These are phyloP conservation scores for Pythium apleroticum DNA, from an alignment of 352 stramenopile genomes.

Conservation along the genomic window DNA sequence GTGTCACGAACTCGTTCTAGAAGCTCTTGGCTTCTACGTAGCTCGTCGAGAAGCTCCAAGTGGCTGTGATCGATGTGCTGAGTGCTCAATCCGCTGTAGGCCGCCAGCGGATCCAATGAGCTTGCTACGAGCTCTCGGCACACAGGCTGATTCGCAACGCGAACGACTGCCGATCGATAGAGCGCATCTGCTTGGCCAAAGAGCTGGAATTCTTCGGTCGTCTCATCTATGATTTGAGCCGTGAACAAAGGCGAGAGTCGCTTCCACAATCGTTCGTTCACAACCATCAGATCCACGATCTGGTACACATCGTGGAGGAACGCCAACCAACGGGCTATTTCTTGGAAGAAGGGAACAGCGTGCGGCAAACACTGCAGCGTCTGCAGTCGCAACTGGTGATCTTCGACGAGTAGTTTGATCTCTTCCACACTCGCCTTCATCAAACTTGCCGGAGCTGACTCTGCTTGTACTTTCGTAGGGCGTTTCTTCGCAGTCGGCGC, in stretches of 20 bases:
- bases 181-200: slow-evolving; percentile 47
- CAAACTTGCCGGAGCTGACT: slow-evolving; percentile 5
- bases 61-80: background rate
- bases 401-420: slow-evolving; percentile 52
- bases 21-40: slow-evolving; percentile 39
- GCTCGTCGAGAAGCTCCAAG: slow-evolving; percentile 31
- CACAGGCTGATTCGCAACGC: slow-evolving; percentile 31
- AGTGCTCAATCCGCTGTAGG: background rate
- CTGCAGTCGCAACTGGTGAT: slow-evolving; percentile 58
- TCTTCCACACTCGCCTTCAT: slow-evolving; percentile 42
- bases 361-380: slow-evolving; percentile 47
- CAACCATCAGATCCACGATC: slow-evolving; percentile 40
- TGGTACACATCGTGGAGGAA: slow-evolving; percentile 45
- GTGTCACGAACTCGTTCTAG: slow-evolving; percentile 46
- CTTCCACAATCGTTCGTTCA: slow-evolving; percentile 51
- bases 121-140: slow-evolving; percentile 39
- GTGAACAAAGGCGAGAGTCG: slow-evolving; percentile 50
- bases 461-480: background rate
- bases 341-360: slow-evolving; percentile 39
- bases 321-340: slow-evolving; percentile 48
- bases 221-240: slow-evolving; percentile 44
- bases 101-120: background rate
- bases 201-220: slow-evolving; percentile 39
- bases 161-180: slow-evolving; percentile 31
- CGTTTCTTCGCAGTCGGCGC: background rate